A percentile compares a stretch with the other conserved stretches of the same genome.
These are phyloP conservation scores for Mortierella antarctica DNA, from an alignment of 192 early-diverging fungal genomes.

Conservation along the genomic window DNA sequence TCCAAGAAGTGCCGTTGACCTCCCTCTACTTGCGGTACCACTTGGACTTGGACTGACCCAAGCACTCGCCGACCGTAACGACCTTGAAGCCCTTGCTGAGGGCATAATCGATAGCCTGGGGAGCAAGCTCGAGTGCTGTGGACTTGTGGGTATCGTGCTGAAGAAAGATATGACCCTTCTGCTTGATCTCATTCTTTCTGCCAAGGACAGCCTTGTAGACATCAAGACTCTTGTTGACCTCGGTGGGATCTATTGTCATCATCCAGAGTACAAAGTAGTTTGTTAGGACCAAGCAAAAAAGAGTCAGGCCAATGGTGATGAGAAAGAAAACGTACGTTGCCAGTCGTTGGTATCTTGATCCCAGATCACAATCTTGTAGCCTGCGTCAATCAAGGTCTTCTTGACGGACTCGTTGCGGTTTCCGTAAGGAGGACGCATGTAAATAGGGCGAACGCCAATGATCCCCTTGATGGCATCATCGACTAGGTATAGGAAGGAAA, in stretches of 20 bases:
- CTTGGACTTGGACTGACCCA: conserved; percentile 29
- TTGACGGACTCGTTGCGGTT: conserved; percentile 24
- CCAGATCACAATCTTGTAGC: conserved; percentile 59
- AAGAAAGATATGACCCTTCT: conserved; percentile 51
- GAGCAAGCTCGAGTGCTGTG: conserved; percentile 54
- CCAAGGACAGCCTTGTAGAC: conserved; percentile 14
- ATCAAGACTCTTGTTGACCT: conserved; percentile 17
- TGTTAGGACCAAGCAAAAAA: no score
- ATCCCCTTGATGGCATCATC: conserved; percentile 58
- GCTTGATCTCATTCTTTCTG: conserved; percentile 3
- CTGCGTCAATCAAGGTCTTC: conserved; percentile 35
- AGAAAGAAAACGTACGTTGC: conserved; percentile 13
- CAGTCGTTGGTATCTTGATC: conserved; percentile 57
- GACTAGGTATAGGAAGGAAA: conserved; percentile 13
- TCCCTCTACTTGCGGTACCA: conserved; percentile 34
- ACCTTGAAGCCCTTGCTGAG: conserved; percentile 54
- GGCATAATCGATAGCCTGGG: conserved; percentile 53
- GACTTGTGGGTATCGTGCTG: conserved; percentile 53
- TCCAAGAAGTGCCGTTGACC: background rate
- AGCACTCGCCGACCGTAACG: conserved; percentile 59
- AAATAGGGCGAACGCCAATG: conserved; percentile 61
- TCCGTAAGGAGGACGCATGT: conserved; percentile 69
- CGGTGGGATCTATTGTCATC: conserved; percentile 8
- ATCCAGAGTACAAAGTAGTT: background rate
- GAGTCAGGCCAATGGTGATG: background rate